Percentiles rank a stretch among this genome's conserved stretches.
These are phyloP conservation scores for Bremia lactucae DNA, from an alignment of 352 stramenopile species.

Conservation along the genomic window DNA sequence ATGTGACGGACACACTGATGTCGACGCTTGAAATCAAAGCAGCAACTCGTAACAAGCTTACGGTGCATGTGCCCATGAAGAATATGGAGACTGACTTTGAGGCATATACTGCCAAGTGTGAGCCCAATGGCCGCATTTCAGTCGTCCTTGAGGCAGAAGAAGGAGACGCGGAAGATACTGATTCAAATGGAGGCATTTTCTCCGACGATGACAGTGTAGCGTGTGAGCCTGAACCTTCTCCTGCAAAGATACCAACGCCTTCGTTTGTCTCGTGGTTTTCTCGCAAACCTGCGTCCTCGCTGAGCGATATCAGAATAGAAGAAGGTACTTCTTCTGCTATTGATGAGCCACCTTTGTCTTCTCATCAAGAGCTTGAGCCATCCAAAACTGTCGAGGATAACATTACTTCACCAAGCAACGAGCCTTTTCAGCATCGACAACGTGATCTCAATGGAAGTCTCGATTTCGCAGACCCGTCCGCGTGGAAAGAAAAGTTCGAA, in stretches of 20 bases:
- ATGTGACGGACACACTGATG: slow-evolving; percentile 15
- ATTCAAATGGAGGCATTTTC: slow-evolving; percentile 13
- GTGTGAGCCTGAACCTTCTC: slow-evolving; percentile 11
- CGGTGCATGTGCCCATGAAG: background rate
- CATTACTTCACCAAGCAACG: slow-evolving; percentile 23
- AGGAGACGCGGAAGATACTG: slow-evolving; percentile 20
- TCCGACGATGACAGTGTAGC: slow-evolving; percentile 7
- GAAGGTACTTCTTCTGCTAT: background rate
- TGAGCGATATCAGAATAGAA: background rate
- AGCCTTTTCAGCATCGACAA: slow-evolving; percentile 13
- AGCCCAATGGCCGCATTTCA: slow-evolving; percentile 2
- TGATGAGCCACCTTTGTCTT: background rate
- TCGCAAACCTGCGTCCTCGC: slow-evolving; percentile 10
- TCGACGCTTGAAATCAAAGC: background rate
- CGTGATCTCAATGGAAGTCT: slow-evolving; percentile 61
- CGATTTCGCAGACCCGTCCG: slow-evolving; percentile 57
- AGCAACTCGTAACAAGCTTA: background rate
- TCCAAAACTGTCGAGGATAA: slow-evolving; percentile 3
- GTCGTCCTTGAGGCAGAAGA: slow-evolving; percentile 17
- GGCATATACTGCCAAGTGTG: slow-evolving; percentile 3
- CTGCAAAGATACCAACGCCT: background rate
- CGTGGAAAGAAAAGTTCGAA: slow-evolving; percentile 68
- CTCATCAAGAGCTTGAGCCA: slow-evolving; percentile 4
- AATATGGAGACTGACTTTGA: background rate
- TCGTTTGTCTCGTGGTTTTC: slow-evolving; percentile 28